These are phyloP conservation scores for Megacollybia marginata DNA, from an alignment of 768 basidiomycete species.

Conservation along the genomic window DNA sequence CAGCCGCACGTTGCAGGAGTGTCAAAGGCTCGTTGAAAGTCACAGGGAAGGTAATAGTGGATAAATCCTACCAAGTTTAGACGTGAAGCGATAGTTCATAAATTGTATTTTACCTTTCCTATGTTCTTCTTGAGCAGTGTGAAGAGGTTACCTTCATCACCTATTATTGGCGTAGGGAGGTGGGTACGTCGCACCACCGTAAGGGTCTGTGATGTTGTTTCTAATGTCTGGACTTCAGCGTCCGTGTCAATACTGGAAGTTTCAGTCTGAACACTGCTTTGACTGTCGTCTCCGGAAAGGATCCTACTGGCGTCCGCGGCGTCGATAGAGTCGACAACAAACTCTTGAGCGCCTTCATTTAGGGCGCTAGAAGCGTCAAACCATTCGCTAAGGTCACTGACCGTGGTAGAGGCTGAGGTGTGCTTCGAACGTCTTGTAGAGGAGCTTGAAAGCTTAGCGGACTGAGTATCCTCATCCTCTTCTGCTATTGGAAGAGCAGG, in stretches of 20 bases:
- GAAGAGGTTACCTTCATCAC: slow-evolving; percentile 79
- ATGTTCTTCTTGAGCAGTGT: slow-evolving; percentile 82
- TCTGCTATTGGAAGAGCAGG: slow-evolving; percentile 35
- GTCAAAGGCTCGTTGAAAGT: slow-evolving; percentile 87
- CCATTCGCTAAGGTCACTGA: slow-evolving; percentile 59
- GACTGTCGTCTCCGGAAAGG: slow-evolving; percentile 29
- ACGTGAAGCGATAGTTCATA: neutral
- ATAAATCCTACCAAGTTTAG: slow-evolving; percentile 51
- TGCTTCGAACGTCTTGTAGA: slow-evolving; percentile 30
- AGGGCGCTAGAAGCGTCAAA: slow-evolving; percentile 62
- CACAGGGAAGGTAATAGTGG: slow-evolving; percentile 79
- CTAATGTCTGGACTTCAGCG: no score
- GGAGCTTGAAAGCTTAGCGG: slow-evolving; percentile 16
- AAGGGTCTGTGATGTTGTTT: no score
- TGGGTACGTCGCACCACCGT: slow-evolving; percentile 42
- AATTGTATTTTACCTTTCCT: slow-evolving; percentile 52
- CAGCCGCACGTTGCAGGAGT: slow-evolving; percentile 73
- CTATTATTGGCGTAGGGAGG: slow-evolving; percentile 52
- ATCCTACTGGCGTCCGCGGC: slow-evolving; percentile 29
- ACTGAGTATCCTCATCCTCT: slow-evolving; percentile 36
- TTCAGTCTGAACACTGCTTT: slow-evolving; percentile 44
- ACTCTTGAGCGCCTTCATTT: slow-evolving; percentile 61
- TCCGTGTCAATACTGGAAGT: slow-evolving; percentile 7
- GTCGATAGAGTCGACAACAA: slow-evolving; percentile 44
- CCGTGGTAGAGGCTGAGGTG: slow-evolving; percentile 39